Conservation (phyloP, 2,329 filamentous ascomycete species). For the Diplodia intermedia region DNA sequence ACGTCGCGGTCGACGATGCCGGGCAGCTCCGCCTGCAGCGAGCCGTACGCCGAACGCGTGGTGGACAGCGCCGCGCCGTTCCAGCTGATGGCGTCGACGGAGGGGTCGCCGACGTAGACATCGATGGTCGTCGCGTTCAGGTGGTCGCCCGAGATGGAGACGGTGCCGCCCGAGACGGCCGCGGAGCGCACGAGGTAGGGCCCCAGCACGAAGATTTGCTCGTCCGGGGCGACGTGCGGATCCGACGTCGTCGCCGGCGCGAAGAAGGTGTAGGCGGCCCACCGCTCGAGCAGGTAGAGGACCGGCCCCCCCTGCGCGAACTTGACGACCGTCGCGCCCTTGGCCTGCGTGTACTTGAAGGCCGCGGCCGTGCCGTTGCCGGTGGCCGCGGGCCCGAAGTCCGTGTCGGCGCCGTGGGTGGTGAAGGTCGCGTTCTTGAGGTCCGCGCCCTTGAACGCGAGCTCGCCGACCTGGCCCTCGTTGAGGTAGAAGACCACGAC, state of each 20-base stretch:
- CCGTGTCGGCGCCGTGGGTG: slow-evolving; percentile 48
- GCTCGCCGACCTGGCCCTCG: slow-evolving; percentile 50
- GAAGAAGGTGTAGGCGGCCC: slow-evolving; percentile 49
- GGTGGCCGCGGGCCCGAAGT: slow-evolving; percentile 53
- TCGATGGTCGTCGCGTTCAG: slow-evolving; percentile 46
- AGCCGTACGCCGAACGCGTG: slow-evolving; percentile 46
- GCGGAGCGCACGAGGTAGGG: slow-evolving; percentile 51
- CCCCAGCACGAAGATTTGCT: slow-evolving; percentile 50
- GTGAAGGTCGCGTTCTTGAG: slow-evolving; percentile 50
- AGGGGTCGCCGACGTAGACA: slow-evolving; percentile 44
- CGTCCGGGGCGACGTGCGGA: slow-evolving; percentile 46
- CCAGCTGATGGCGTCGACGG: slow-evolving; percentile 45
- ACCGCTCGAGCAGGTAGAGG: slow-evolving; percentile 47
- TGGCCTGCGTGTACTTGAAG: slow-evolving; percentile 39
- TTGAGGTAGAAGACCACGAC: slow-evolving; percentile 51
- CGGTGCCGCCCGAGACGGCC: slow-evolving; percentile 35
- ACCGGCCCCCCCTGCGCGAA: slow-evolving; percentile 50
- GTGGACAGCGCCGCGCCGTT: slow-evolving; percentile 46
- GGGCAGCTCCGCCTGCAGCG: slow-evolving; percentile 33
- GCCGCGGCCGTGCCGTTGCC: slow-evolving; percentile 46
- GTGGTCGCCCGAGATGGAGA: slow-evolving; percentile 48
- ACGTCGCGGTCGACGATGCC: slow-evolving; percentile 13
- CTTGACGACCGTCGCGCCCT: slow-evolving; percentile 45
- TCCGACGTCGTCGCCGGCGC: slow-evolving; percentile 49
- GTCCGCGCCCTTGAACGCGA: slow-evolving; percentile 45